phyloP scores from a whole-genome alignment of 2,329 filamentous ascomycete species.

The Aspergillus ochraceus region DNA sequence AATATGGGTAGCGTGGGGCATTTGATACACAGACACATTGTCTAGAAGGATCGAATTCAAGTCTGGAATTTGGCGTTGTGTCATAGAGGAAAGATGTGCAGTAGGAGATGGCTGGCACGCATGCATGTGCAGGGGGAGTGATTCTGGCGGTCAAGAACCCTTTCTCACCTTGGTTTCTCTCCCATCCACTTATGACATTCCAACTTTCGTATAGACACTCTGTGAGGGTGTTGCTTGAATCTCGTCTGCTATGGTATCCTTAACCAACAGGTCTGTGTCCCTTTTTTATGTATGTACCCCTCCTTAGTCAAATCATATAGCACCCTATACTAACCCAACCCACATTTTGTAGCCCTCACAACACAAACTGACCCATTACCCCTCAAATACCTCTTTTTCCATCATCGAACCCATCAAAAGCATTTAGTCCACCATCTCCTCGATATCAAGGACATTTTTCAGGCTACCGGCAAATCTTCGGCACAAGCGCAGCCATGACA shows the following conservation, averaged over 20 bases:
- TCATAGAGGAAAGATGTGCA: neutral
- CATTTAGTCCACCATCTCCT: neutral
- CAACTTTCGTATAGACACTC: neutral
- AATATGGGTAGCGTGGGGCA: neutral
- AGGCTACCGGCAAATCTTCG: conserved; percentile 8
- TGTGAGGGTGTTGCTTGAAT: neutral
- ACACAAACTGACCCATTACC: neutral
- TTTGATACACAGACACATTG: neutral
- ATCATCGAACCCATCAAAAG: neutral
- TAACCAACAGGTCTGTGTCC: too few relatives aligned
- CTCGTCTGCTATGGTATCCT: neutral
- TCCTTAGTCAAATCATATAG: neutral
- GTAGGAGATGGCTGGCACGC: neutral
- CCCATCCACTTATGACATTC: neutral
- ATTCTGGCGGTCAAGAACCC: conserved; percentile 2
- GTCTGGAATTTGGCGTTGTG: neutral
- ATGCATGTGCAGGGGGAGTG: conserved; percentile 2
- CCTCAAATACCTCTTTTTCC: neutral
- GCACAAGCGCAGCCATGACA: neutral
- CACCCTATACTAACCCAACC: neutral
- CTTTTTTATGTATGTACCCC: neutral
- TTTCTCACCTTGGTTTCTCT: neutral
- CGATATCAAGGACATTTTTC: neutral
- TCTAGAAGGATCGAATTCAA: neutral
- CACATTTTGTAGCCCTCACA: neutral